Evolutionary conservation across 306 rosid genomes (phyloP).

Genomic region (Carpinus viminea): DNA sequence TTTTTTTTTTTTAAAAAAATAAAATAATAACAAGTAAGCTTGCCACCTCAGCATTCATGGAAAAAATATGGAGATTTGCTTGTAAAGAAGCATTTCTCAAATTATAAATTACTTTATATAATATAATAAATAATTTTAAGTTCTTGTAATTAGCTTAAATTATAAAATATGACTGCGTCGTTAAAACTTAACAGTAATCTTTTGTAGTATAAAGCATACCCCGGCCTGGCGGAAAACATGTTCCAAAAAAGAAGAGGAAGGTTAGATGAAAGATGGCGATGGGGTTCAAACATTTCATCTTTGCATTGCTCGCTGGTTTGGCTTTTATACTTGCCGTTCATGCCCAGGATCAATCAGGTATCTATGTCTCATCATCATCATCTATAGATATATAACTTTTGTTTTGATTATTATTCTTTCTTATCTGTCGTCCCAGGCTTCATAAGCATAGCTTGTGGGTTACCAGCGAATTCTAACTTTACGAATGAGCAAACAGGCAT

Average conservation of each 20-base stretch:
- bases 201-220: constrained; percentile 10
- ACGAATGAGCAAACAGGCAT: constrained; percentile 29
- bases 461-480: constrained; percentile 27
- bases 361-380: not conserved
- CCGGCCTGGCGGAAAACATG: not conserved
- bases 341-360: constrained; percentile 58
- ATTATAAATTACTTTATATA: too few species aligned
- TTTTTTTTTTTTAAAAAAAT: too few species aligned
- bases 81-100: too few species aligned
- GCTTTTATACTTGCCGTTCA: constrained; percentile 23
- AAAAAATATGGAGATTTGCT: too few species aligned
- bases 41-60: too few species aligned
- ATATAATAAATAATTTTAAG: too few species aligned
- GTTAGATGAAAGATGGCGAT: constrained; percentile 10
- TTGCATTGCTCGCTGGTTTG: constrained; percentile 17
- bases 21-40: too few species aligned
- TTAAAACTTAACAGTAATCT: not conserved
- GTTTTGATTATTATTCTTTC: not conserved
- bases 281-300: constrained; percentile 9
- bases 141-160: too few species aligned
- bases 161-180: not conserved
- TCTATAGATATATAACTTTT: not conserved
- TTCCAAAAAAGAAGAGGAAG: too few species aligned
- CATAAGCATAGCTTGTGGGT: constrained; percentile 61
- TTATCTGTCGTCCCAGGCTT: constrained; percentile 37